Base-by-base conservation (phyloP, 2,329 filamentous ascomycete species). In the Hypoxylon sp. region DNA sequence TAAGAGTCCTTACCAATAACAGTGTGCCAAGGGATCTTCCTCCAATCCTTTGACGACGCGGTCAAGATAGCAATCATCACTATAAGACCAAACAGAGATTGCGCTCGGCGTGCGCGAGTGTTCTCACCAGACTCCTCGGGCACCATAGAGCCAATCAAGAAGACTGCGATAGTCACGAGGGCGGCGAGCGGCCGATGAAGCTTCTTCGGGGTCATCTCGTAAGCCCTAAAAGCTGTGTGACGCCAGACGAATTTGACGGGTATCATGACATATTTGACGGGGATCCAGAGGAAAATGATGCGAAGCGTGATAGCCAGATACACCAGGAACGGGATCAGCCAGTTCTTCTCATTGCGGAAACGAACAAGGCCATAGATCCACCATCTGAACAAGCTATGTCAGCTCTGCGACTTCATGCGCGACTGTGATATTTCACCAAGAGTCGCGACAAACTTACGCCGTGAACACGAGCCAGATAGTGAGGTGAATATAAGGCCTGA, bases 311-410 rank as follows among this genome's bases (percentile, higher is more conserved):
- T 89, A 70, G 83, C 85, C 47, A 97, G 86, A 83, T 90, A 97
- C 48, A 97, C 76, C 53, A 97, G 83, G 79, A 96, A 96, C 0
- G 94, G 93, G 52, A 94, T 87, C 61, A 96, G 79, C 93, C 93
- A 97, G 74, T 92, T 93, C 79, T 86, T 84, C 72, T 83, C 84
- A 63, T 90, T 71, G 63, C 88, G 88, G 77, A 95, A 92, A 56
- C 93, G 82, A 63, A 94, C 83, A 29, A 81, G 74, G 32, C 79
- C 78, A 48, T 73, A 78, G 21, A 79, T 76, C 78, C 78, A 81
- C 79, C 79, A 81, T 53, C 78, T 80, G 65, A 52, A 65, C 30
- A 68, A 47, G 43, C 61, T 70, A 48, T 67, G 61, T 69, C 61
- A 69, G 67, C 47, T 60, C 55, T 32, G 51, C 58, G 55, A 63